Conservation (phyloP, 495 filamentous ascomycete species). For the Aspergillus saccharolyticus region DNA sequence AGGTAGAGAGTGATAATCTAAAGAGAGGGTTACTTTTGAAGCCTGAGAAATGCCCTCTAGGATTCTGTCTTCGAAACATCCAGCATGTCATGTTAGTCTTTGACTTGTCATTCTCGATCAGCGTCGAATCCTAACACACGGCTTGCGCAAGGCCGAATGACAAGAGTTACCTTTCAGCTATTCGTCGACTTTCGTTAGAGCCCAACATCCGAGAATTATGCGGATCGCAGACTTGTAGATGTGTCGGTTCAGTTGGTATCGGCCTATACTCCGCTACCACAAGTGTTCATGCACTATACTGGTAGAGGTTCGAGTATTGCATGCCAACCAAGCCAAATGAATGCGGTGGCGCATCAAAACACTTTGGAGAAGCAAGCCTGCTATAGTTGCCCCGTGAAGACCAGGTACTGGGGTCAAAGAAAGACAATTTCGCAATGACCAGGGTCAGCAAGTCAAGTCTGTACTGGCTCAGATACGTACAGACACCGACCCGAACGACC, state of each 20-base stretch:
- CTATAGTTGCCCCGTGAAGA: background rate
- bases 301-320: background rate
- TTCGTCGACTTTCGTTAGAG: background rate
- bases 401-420: background rate
- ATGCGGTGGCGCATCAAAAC: background rate
- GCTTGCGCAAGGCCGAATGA: background rate
- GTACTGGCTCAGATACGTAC: background rate
- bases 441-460: background rate
- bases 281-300: background rate
- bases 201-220: background rate
- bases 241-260: background rate
- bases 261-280: background rate
- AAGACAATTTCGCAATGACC: background rate
- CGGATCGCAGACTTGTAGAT: background rate
- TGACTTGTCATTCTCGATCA: background rate
- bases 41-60: background rate
- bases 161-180: background rate
- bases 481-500: background rate
- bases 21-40: no score
- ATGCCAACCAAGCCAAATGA: background rate
- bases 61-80: background rate
- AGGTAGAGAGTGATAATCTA: no score
- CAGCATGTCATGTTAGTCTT: background rate
- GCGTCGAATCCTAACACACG: background rate
- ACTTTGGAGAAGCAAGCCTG: background rate